These are phyloP conservation scores for Ganoderma resinaceum DNA, from an alignment of 1,284 basidiomycete species.

Conservation along the genomic window DNA sequence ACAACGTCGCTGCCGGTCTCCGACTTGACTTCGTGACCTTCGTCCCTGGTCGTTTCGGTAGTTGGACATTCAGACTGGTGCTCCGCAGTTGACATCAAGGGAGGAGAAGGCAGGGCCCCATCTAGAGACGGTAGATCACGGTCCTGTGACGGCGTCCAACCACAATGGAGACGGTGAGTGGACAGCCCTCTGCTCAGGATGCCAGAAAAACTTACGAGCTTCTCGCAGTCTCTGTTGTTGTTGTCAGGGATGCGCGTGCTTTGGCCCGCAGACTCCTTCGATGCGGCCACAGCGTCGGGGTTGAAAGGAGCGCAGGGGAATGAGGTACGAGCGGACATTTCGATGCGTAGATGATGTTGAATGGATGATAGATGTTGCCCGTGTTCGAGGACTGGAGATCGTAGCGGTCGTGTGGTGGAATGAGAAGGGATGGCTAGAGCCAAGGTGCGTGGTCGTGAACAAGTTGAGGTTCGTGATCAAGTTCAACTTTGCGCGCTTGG, in stretches of 20 bases:
- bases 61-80: not conserved
- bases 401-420: not conserved
- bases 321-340: not conserved
- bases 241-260: not conserved
- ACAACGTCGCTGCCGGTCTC: slow-evolving; percentile 1
- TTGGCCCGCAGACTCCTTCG: not conserved
- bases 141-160: not conserved
- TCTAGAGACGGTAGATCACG: not conserved
- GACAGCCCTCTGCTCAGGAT: not conserved
- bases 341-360: not conserved
- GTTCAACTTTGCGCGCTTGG: slow-evolving; percentile 5
- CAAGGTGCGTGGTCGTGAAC: not conserved
- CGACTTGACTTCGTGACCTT: not conserved
- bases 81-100: not conserved
- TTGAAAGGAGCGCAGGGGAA: not conserved
- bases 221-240: not conserved
- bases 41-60: not conserved
- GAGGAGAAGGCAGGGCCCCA: not conserved
- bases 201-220: not conserved
- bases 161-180: not conserved
- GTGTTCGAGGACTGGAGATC: not conserved
- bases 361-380: not conserved
- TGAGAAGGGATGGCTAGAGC: not conserved
- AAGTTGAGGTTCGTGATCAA: not conserved
- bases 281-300: not conserved